Evolutionary conservation across 2,329 filamentous ascomycete species (phyloP).

Genomic region (Stachybotrys echinatus): DNA sequence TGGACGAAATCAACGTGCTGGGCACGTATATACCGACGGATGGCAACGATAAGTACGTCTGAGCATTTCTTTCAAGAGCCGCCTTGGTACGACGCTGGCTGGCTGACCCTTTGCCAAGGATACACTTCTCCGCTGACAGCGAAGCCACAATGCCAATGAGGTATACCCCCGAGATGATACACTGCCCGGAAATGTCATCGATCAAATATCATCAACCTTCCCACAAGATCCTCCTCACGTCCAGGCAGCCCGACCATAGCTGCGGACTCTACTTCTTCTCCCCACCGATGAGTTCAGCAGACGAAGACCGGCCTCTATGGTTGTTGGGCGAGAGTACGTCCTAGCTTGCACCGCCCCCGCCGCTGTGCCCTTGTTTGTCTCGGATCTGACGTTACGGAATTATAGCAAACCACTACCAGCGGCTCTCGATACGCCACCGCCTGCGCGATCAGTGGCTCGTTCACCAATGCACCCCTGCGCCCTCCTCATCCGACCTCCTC

Average conservation of each 20-base stretch:
- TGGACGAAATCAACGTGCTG: constrained; percentile 22
- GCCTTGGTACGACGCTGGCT: neutral
- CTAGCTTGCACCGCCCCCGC: neutral
- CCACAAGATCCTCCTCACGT: constrained; percentile 36
- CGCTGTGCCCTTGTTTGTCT: neutral
- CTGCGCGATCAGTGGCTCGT: constrained; percentile 24
- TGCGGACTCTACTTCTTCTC: constrained; percentile 32
- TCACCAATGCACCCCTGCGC: constrained; percentile 36
- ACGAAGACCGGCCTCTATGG: constrained; percentile 28
- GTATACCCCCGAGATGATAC: constrained; percentile 27
- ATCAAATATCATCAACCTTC: constrained; percentile 41
- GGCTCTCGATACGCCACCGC: constrained; percentile 21
- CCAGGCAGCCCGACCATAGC: constrained; percentile 23
- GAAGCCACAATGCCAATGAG: neutral
- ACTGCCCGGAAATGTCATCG: constrained; percentile 35
- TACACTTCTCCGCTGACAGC: neutral
- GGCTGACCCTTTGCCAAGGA: neutral
- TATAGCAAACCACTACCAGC: constrained; percentile 25
- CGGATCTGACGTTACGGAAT: neutral
- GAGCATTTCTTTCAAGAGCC: neutral
- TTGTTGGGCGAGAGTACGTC: constrained; percentile 28
- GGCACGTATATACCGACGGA: constrained; percentile 39
- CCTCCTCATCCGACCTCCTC: constrained; percentile 29
- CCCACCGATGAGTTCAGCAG: constrained; percentile 21
- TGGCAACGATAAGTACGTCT: constrained; percentile 31